Percentiles rank a stretch among this genome's conserved stretches.
Conservation (phyloP, 371 early-diverging fungal species). For the Lichtheimia hyalospora region DNA sequence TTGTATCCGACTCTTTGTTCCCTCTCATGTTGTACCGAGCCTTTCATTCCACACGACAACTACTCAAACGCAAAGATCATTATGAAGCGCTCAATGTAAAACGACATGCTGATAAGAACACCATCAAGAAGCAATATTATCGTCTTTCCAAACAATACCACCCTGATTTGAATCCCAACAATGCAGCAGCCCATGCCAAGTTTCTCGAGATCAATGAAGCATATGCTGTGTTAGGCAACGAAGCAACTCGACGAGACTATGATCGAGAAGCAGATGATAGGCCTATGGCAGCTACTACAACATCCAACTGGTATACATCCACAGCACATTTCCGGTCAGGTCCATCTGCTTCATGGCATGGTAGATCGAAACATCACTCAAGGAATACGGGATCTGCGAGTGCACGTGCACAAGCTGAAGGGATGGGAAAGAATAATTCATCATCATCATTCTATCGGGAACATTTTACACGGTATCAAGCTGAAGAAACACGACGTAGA, state of each 20-base stretch:
- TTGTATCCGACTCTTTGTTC: neutral
- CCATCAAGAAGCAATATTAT: constrained; percentile 83
- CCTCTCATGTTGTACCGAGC: constrained; percentile 20
- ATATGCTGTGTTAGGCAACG: constrained; percentile 79
- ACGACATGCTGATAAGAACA: constrained; percentile 53
- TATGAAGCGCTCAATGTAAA: constrained; percentile 63
- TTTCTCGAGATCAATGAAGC: constrained; percentile 86
- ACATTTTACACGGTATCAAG: constrained; percentile 35
- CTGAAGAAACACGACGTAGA: constrained; percentile 41
- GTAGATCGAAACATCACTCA: constrained; percentile 23
- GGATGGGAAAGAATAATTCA: constrained; percentile 7
- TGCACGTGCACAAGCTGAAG: constrained; percentile 44
- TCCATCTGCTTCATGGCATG: constrained; percentile 39
- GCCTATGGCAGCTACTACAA: constrained; percentile 2
- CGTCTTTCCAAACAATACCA: constrained; percentile 83
- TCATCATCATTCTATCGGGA: constrained; percentile 14
- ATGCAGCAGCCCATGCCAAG: constrained; percentile 61
- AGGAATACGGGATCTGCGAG: constrained; percentile 39
- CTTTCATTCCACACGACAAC: constrained; percentile 22
- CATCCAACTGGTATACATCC: constrained; percentile 7
- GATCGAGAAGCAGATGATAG: constrained; percentile 54
- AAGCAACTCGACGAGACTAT: constrained; percentile 72
- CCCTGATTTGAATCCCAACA: constrained; percentile 79
- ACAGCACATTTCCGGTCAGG: constrained; percentile 21
- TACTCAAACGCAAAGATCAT: constrained; percentile 29